Conservation (phyloP, 2,329 filamentous ascomycete species). For the Dothideomycetes sp. region DNA sequence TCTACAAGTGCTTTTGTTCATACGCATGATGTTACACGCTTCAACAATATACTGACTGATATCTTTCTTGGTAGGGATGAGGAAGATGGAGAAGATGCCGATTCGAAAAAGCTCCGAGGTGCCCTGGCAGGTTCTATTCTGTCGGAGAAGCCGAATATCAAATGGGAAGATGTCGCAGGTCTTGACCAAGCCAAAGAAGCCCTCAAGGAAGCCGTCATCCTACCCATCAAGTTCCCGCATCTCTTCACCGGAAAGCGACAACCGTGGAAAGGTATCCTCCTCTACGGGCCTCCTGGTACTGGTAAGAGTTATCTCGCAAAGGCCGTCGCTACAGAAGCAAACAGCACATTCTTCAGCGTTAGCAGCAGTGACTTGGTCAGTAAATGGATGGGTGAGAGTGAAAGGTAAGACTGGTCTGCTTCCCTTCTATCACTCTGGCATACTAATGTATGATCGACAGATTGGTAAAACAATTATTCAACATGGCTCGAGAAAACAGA, state of each 20-base stretch:
- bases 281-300: constrained; percentile 92
- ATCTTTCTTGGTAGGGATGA: no score
- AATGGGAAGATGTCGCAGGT: constrained; percentile 97
- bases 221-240: constrained; percentile 97
- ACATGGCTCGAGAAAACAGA: constrained; percentile 95
- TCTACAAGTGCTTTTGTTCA: no score
- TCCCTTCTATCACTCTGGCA: not conserved
- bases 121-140: constrained; percentile 87
- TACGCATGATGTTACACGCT: no score
- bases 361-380: constrained; percentile 94
- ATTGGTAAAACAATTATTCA: constrained; percentile 91
- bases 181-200: constrained; percentile 92
- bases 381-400: constrained; percentile 99
- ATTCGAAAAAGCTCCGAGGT: constrained; percentile 88
- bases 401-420: constrained; percentile 53
- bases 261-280: constrained; percentile 94
- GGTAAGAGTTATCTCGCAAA: constrained; percentile 97
- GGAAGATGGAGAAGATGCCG: constrained; percentile 68
- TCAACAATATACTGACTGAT: no score
- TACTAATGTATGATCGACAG: constrained; percentile 32
- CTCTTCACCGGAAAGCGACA: constrained; percentile 92
- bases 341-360: constrained; percentile 98
- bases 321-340: constrained; percentile 93
- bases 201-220: constrained; percentile 90
- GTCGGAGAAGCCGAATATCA: constrained; percentile 89